Evolutionary conservation across 1,284 basidiomycete genomes (phyloP).

Genomic region (Kwoniella shivajii): DNA sequence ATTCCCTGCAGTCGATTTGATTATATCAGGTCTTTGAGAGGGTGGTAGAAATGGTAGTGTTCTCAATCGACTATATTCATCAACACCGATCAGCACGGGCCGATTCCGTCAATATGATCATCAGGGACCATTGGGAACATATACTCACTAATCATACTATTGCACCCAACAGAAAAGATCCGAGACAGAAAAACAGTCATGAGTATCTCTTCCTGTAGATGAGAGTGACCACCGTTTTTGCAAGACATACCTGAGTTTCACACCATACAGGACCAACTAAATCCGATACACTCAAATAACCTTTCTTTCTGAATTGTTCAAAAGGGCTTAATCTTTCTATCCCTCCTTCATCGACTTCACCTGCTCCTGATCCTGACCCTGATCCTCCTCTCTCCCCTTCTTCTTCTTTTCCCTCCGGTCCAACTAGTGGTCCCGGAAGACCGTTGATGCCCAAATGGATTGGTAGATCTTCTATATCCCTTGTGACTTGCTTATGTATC

Average conservation of each 20-base stretch:
- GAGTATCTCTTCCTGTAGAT: no score
- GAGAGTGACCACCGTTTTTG: no score
- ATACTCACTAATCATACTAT: constrained; percentile 51
- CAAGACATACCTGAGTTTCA: constrained; percentile 58
- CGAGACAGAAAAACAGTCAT: no score
- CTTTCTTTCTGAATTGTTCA: constrained; percentile 40
- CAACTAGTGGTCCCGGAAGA: neutral
- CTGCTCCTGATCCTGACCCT: neutral
- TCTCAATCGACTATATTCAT: constrained; percentile 39
- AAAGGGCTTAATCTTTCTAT: constrained; percentile 31
- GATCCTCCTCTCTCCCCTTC: neutral
- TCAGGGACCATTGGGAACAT: neutral
- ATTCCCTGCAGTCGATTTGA: constrained; percentile 67
- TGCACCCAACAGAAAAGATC: neutral
- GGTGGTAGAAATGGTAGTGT: constrained; percentile 61
- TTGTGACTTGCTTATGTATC: no score
- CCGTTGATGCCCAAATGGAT: neutral
- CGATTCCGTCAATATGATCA: neutral
- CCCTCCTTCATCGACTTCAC: constrained; percentile 16
- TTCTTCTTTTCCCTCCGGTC: neutral
- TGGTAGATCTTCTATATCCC: constrained; percentile 34
- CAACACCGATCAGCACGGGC: neutral
- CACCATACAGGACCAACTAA: constrained; percentile 60
- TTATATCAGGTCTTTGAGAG: constrained; percentile 62
- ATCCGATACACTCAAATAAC: constrained; percentile 57